Evolutionary conservation across 208 protist genomes (phyloP).

Genomic region (Polymyxa betae): DNA sequence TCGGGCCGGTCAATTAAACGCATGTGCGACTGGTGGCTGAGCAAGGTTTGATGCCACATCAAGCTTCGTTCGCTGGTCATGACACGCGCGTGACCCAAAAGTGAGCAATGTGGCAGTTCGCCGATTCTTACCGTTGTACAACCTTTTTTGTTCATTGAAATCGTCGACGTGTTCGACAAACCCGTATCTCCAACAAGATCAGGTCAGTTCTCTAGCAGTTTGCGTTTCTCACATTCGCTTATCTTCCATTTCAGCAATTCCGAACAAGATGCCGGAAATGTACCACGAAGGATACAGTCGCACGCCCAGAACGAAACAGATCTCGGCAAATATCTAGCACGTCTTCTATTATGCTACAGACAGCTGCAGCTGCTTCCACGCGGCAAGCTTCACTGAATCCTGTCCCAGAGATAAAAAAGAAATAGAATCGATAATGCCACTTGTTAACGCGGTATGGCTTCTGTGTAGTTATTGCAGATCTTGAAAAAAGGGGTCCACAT

Average conservation of each 20-base stretch:
- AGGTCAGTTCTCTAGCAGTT: not conserved
- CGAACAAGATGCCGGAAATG: conserved; percentile 28
- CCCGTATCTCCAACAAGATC: not conserved
- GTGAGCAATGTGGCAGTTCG: not conserved
- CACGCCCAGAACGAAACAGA: too few species aligned
- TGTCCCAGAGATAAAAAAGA: too few species aligned
- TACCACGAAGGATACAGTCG: not conserved
- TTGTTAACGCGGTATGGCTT: too few species aligned
- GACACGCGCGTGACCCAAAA: not conserved
- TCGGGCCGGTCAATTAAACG: not conserved
- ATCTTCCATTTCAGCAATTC: not conserved
- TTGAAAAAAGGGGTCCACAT: too few species aligned
- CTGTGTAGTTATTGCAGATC: too few species aligned
- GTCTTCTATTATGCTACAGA: too few species aligned
- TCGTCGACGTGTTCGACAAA: conserved; percentile 38
- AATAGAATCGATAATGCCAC: too few species aligned
- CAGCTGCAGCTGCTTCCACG: not conserved
- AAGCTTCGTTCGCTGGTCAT: not conserved
- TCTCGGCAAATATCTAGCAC: too few species aligned
- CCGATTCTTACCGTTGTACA: not conserved
- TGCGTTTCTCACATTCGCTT: not conserved
- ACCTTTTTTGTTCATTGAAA: not conserved
- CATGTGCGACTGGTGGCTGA: conserved; percentile 8
- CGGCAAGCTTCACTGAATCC: not conserved
- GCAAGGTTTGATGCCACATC: not conserved